Base-by-base conservation (phyloP, 108 stramenopile species). In the Fragilariopsis cylindrus region DNA sequence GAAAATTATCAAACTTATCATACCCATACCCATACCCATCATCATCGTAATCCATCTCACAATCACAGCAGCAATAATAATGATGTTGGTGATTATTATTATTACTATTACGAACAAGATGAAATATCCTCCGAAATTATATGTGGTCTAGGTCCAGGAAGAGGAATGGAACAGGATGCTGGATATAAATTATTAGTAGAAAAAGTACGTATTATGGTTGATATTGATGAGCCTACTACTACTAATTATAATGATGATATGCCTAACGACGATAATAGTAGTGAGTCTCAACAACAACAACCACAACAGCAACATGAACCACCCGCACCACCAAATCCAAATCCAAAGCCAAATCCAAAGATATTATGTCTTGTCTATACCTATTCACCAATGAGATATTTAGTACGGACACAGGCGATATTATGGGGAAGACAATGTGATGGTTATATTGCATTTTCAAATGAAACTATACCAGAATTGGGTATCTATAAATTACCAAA, bases 371-470 rank as follows among this genome's bases (percentile, higher is more conserved):
- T 65, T 7, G 44, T 65, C 8, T 65, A 65, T 45, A 65, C 63
- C 63, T 54, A 55, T 18, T 69, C 68, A 19, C 48, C 16, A 7
- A 50, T 50, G 48, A 50, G 44, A 39, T n/a, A 69, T 43, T 49
- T 50, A n/a, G 16, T 15, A 12, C 55, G 68, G 1, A 12, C 49
- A 7, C 48, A 53, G 30, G 74, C 74, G 0, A 50, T 62, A 19
- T 60, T 66, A 5, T 76, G 68, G 67, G 75, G 57, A 57, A 13
- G 3, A 46, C 4, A 58, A 3, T 76, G 75, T 39, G 96, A 97
- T 77, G 95, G 95, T 6, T 97, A 89, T 73, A 40, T 95, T 39
- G 93, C 84, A 0, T 84, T 86, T 65, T 82, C 82, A 57, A 90
- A 87, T 18, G 74, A 80, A 70, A 88, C 91, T 2, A 82, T 88